Conservation (phyloP, 306 rosid species). For the Cucumis hystrix region DNA sequence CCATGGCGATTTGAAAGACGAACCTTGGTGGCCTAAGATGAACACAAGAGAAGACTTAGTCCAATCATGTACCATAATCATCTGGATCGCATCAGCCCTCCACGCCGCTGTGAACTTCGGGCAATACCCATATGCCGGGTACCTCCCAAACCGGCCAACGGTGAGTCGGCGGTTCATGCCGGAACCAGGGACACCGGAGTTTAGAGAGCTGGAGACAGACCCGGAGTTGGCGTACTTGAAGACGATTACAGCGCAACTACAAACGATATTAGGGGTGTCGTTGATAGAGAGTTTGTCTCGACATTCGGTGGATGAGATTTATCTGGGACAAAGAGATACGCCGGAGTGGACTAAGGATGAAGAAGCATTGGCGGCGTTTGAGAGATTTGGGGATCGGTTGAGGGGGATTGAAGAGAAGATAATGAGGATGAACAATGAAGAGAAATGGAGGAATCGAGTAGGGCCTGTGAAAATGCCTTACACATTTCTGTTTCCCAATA, state of each 20-base stretch:
- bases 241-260: slow-evolving; percentile 83
- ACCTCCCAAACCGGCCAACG: slow-evolving; percentile 89
- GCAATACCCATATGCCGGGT: slow-evolving; percentile 87
- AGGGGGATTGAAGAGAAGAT: slow-evolving; percentile 47
- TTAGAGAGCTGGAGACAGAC: slow-evolving; percentile 41
- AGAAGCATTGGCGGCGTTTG: slow-evolving; percentile 46
- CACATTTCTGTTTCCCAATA: slow-evolving; percentile 66
- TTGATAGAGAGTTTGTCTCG: slow-evolving; percentile 67
- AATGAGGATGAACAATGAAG: slow-evolving; percentile 34
- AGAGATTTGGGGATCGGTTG: slow-evolving; percentile 38
- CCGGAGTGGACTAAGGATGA: slow-evolving; percentile 52
- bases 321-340: slow-evolving; percentile 70
- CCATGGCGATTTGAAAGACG: slow-evolving; percentile 75
- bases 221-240: slow-evolving; percentile 67
- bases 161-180: slow-evolving; percentile 96
- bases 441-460: slow-evolving; percentile 54
- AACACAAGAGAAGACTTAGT: slow-evolving; percentile 40
- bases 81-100: slow-evolving; percentile 90
- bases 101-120: slow-evolving; percentile 98
- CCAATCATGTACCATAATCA: slow-evolving; percentile 56
- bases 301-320: slow-evolving; percentile 79
- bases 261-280: slow-evolving; percentile 78
- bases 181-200: slow-evolving; percentile 69
- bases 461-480: slow-evolving; percentile 68
- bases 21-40: slow-evolving; percentile 80